These are phyloP conservation scores for Piper longum DNA, from an alignment of 164 flowering plant genomes.

Conservation along the genomic window DNA sequence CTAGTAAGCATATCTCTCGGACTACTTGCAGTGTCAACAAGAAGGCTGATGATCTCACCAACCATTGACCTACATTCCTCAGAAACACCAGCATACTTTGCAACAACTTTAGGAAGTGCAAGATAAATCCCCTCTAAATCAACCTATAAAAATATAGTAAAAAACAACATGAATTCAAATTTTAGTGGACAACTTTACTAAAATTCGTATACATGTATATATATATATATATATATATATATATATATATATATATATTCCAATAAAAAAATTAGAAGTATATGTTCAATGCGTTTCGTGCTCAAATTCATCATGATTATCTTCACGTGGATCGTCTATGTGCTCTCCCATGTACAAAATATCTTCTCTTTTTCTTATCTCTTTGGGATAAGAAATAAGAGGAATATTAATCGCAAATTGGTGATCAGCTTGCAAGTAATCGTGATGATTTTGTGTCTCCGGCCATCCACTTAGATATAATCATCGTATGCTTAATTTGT, in stretches of 20 bases:
- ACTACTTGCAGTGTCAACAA: conserved; percentile 27
- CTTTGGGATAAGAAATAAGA: too few species aligned
- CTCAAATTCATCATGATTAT: too few species aligned
- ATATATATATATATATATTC: neutral
- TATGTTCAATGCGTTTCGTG: too few species aligned
- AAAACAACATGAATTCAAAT: neutral
- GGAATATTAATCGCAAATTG: too few species aligned
- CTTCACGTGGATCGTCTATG: too few species aligned
- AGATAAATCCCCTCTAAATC: conserved; percentile 50
- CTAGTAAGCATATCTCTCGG: conserved; percentile 75
- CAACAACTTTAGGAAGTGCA: conserved; percentile 54
- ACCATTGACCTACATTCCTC: conserved; percentile 27
- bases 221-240: neutral
- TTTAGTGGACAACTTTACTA: too few species aligned
- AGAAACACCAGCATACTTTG: conserved; percentile 41
- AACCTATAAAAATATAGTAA: neutral
- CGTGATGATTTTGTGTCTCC: too few species aligned
- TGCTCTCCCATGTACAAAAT: too few species aligned
- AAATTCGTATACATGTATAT: neutral
- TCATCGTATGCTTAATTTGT: too few species aligned
- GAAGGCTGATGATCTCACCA: conserved; percentile 23
- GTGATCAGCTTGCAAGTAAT: too few species aligned
- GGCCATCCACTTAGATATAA: too few species aligned
- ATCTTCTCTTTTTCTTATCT: too few species aligned
- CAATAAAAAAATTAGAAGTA: neutral